Base-by-base conservation (phyloP, 441 rosid species). In the Croton laevigatus region DNA sequence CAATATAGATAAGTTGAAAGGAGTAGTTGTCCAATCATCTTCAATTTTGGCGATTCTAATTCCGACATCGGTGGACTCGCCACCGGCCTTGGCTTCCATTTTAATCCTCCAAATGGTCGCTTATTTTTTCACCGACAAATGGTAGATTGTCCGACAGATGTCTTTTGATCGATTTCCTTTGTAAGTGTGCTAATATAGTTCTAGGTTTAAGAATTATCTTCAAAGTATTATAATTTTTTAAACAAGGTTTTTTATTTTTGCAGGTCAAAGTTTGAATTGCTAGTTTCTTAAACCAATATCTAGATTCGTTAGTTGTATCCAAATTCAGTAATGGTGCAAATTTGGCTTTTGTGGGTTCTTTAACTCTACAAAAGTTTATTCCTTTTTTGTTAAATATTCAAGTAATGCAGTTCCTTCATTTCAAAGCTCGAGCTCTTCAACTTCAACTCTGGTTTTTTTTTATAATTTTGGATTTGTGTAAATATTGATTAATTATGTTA, bases 111-210 rank as follows among this genome's bases (percentile, higher is more conserved):
- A 1, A 79, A 92, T 59, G 94, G 93, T 71, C 87, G 94, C 11
- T 59, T 81, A 9, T 92, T 84, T 78, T 92, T 90, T 71, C 81
- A 71, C 65, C 71, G 82, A 83, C 94, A 54, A 88, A 94, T 19
- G 98, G 98, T 32, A 68, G 98, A 34, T 71, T 90, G 58, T 90
- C 90, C n/a, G 96, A 92, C 40, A 96, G 98, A 23, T 86, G 98
- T 32, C 88, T 92, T 44, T 45, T 90, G 36, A 81, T 90, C 76
- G 98, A 92, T 78, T 81, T 92, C 76, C 93, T 92, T 51, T 85
- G 97, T 92, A 79, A 80, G 96, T 82, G 40, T 27, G 32, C 32
- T 27, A 1, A 27, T 27, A 27, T 27, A 27, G 32, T 27, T 27
- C 32, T 27, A 2, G 32, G 32, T 27, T 27, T 27, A 27, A 27